Conservation (phyloP, 345 rosid genomes). For the Erodium maritimum region DNA sequence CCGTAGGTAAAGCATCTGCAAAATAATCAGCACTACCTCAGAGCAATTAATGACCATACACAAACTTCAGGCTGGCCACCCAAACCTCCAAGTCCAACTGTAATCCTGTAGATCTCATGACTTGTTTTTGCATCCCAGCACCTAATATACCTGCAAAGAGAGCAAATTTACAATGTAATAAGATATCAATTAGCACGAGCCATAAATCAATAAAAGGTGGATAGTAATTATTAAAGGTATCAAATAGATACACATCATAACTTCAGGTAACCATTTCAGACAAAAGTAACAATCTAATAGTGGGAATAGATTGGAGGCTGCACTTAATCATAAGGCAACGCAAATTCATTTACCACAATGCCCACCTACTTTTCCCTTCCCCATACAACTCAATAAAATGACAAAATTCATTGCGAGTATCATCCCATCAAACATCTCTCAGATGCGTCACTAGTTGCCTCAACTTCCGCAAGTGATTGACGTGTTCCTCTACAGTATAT, state of each 20-base stretch:
- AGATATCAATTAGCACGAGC: not conserved
- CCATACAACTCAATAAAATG: not conserved
- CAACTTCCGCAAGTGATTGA: not conserved
- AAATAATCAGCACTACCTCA: constrained; percentile 37
- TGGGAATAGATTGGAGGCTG: no score
- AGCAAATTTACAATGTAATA: constrained; percentile 1
- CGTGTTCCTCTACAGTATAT: not conserved
- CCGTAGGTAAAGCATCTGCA: not conserved
- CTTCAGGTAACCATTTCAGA: no score
- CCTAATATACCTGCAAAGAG: constrained; percentile 60
- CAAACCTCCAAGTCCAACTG: constrained; percentile 73
- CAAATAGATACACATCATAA: no score
- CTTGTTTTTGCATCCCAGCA: constrained; percentile 72
- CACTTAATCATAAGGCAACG: no score
- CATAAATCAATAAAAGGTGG: not conserved
- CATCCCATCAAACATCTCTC: not conserved
- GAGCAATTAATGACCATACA: constrained; percentile 74
- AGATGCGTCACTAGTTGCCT: not conserved
- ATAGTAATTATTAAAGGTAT: not conserved
- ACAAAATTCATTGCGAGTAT: not conserved
- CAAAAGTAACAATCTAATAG: no score
- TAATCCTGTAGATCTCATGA: constrained; percentile 68
- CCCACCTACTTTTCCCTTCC: not conserved
- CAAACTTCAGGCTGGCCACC: constrained; percentile 57
- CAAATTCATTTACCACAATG: not conserved